Base-by-base conservation (phyloP, 306 rosid species). In the Sesbania bispinosa region DNA sequence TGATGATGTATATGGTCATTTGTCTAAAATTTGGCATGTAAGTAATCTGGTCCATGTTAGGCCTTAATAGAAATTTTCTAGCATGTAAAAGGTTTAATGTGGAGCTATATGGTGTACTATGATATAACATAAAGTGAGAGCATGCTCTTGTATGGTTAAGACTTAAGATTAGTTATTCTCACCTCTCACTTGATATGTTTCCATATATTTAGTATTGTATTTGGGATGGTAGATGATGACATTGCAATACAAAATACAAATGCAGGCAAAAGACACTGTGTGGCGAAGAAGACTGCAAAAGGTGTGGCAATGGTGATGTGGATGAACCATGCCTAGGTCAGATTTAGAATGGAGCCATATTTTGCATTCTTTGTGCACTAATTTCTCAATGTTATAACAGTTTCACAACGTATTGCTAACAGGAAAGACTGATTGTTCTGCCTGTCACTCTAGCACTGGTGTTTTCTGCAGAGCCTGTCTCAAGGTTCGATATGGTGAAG, bases 351-450 rank as follows among this genome's bases (percentile, higher is more conserved):
- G 3, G 6, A 20, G 61, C 51, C 10, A 62, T 64, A 19, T 42
- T 77, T 13, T 18, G 21, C 32, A 23, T 10, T 52, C 38, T 43
- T 71, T 18, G 4, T 38, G 7, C 32, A 10, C 19, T 21, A 6
- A 27, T 62, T 74, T 16, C 38, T 14, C 21, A 24, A 52, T 33
- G 39, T 30, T 65, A 14, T 77, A 67, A 77, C 68, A 58, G 38
- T 30, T 60, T 20, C 19, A 10, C 18, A 50, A 48, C 27, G 4
- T 48, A 36, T 61, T 59, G 11, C 35, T 27, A 27, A 52, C 88
- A 90, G 96, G 96, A 39, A 90, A 88, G 77, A 88, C 96, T 4
- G 90, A 90, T 66, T 88, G 96, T 60, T 90, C 94, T 27, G 85
- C 48, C 16, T 90, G 96, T 67, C 94, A 90, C 81, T 86, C 94